Evolutionary conservation across 2,329 filamentous ascomycete species (phyloP).

Genomic region (Epichloe gansuensis): DNA sequence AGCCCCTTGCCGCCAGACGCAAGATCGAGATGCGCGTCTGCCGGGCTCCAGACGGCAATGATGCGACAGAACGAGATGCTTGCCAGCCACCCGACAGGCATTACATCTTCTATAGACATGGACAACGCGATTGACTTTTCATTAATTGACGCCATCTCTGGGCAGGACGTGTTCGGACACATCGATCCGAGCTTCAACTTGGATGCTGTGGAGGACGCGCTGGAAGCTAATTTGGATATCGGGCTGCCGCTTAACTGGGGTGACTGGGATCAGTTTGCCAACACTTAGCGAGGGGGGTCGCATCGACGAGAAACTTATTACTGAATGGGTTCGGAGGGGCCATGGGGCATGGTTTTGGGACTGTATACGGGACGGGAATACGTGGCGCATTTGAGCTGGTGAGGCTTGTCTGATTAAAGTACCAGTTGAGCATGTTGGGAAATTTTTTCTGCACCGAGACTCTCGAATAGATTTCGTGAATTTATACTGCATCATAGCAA

Average conservation of each 20-base stretch:
- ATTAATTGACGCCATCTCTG: slow-evolving; percentile 29
- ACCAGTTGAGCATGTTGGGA: too few relatives aligned
- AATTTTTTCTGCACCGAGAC: too few relatives aligned
- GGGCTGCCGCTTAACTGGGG: slow-evolving; percentile 39
- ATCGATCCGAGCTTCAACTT: slow-evolving; percentile 43
- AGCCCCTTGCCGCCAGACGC: slow-evolving; percentile 14
- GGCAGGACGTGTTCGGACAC: slow-evolving; percentile 41
- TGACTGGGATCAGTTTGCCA: slow-evolving; percentile 27
- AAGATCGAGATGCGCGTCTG: slow-evolving; percentile 9
- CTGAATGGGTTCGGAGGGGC: too few relatives aligned
- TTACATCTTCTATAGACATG: slow-evolving; percentile 16
- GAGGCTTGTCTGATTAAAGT: too few relatives aligned
- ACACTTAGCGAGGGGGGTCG: background rate
- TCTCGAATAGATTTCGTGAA: too few relatives aligned
- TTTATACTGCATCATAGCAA: too few relatives aligned
- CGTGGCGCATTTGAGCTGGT: too few relatives aligned
- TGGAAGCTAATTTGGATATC: slow-evolving; percentile 42
- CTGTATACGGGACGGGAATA: too few relatives aligned
- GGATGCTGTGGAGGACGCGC: slow-evolving; percentile 38
- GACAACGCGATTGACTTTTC: slow-evolving; percentile 28
- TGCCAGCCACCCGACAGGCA: slow-evolving; percentile 14
- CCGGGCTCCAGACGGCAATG: slow-evolving; percentile 1
- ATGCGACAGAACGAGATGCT: slow-evolving; percentile 9
- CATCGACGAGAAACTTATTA: background rate
- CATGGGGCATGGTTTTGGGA: too few relatives aligned